Conservation (phyloP, 805 yeast genomes). For the Wickerhamomyces kurtzmanii region DNA sequence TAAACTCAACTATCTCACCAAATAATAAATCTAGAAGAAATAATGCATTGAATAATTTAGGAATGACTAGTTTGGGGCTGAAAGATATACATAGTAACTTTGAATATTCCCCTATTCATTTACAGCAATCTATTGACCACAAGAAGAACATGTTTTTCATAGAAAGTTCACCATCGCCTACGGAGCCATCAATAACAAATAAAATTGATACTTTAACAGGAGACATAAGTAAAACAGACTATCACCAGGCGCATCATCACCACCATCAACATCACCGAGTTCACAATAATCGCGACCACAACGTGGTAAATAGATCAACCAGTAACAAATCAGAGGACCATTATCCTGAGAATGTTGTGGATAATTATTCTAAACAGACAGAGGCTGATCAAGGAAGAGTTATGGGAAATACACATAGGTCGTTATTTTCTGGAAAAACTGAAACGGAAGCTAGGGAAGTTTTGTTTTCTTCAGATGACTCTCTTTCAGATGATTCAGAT, state of each 20-base stretch:
- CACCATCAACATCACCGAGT: background rate
- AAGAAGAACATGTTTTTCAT: constrained; percentile 19
- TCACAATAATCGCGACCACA: constrained; percentile 1
- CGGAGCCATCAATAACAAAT: constrained; percentile 11
- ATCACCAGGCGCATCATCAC: constrained; percentile 1
- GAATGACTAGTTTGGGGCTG: constrained; percentile 15
- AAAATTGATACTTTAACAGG: constrained; percentile 3
- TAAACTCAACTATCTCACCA: too few species aligned
- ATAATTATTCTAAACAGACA: too few species aligned
- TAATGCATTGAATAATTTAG: constrained; percentile 14
- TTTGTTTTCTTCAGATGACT: constrained; percentile 27
- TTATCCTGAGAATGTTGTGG: too few species aligned
- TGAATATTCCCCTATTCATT: too few species aligned
- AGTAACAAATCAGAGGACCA: too few species aligned
- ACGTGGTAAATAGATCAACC: background rate
- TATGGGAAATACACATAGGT: constrained; percentile 2
- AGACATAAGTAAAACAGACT: constrained; percentile 1
- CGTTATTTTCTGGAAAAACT: constrained; percentile 10
- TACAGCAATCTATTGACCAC: constrained; percentile 6
- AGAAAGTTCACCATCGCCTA: constrained; percentile 21
- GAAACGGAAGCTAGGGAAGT: constrained; percentile 4
- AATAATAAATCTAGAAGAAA: constrained; percentile 12
- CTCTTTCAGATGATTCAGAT: constrained; percentile 29
- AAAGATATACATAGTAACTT: constrained; percentile 11
- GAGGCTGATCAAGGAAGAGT: constrained; percentile 1